Evolutionary conservation across 2,329 filamentous ascomycete species (phyloP).

Genomic region (Chrysoporthe puriensis): DNA sequence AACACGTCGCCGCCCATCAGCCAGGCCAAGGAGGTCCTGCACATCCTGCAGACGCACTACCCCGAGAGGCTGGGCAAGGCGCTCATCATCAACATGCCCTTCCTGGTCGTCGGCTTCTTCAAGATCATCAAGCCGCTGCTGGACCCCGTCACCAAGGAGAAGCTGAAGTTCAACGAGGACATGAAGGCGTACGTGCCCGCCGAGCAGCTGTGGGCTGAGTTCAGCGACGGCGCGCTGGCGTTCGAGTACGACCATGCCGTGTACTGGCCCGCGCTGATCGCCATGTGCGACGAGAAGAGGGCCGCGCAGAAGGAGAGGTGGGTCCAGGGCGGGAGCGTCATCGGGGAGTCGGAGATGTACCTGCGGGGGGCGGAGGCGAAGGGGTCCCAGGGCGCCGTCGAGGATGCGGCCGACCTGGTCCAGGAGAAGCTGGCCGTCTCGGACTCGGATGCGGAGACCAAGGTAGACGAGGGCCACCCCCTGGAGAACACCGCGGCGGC

Average conservation of each 20-base stretch:
- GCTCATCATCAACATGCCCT: slow-evolving; percentile 85
- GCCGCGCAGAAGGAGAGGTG: slow-evolving; percentile 70
- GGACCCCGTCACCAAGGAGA: slow-evolving; percentile 89
- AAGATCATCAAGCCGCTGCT: slow-evolving; percentile 96
- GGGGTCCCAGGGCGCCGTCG: slow-evolving; percentile 13
- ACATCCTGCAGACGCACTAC: slow-evolving; percentile 94
- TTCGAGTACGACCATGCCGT: slow-evolving; percentile 88
- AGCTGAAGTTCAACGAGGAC: slow-evolving; percentile 97
- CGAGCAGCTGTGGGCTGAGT: slow-evolving; percentile 79
- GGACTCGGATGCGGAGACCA: slow-evolving; percentile 11
- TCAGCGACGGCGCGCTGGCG: slow-evolving; percentile 71
- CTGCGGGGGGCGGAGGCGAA: slow-evolving; percentile 61
- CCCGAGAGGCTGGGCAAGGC: slow-evolving; percentile 89
- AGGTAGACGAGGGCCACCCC: neutral
- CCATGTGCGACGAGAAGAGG: slow-evolving; percentile 68
- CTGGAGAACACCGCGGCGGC: neutral
- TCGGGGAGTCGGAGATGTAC: slow-evolving; percentile 88
- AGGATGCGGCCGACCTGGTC: slow-evolving; percentile 22
- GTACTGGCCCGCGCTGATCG: slow-evolving; percentile 88
- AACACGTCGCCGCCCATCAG: slow-evolving; percentile 74
- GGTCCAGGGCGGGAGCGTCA: slow-evolving; percentile 75
- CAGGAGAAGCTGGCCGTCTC: slow-evolving; percentile 23
- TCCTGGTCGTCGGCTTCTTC: slow-evolving; percentile 92
- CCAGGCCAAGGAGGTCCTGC: slow-evolving; percentile 80
- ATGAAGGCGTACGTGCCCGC: slow-evolving; percentile 79